phyloP scores from a whole-genome alignment of 768 basidiomycete genomes.

The Amanita muscaria region DNA sequence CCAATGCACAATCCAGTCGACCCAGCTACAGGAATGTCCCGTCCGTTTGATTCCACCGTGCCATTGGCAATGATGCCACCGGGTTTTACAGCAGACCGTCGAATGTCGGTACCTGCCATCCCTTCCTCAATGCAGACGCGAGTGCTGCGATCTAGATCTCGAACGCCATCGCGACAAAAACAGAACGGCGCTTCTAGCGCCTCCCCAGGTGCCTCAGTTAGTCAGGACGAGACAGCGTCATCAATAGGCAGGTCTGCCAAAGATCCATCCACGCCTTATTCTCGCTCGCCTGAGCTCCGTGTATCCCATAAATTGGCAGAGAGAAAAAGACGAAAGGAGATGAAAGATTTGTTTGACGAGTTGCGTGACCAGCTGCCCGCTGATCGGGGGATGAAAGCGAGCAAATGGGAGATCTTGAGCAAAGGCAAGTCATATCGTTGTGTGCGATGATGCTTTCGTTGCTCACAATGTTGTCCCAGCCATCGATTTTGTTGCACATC shows the following conservation, averaged over 20 bases:
- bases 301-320: slow-evolving; percentile 97
- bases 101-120: slow-evolving; percentile 53
- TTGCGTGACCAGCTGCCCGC: slow-evolving; percentile 87
- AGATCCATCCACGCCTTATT: slow-evolving; percentile 73
- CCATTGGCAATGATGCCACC: slow-evolving; percentile 49
- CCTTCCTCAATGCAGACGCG: slow-evolving; percentile 26
- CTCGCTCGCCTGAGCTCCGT: slow-evolving; percentile 88
- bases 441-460: slow-evolving; percentile 8
- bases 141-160: slow-evolving; percentile 56
- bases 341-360: slow-evolving; percentile 98
- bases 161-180: slow-evolving; percentile 59
- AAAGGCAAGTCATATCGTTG: slow-evolving; percentile 54
- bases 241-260: slow-evolving; percentile 33
- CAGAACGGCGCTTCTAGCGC: slow-evolving; percentile 32
- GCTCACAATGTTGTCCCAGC: slow-evolving; percentile 33
- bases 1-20: slow-evolving; percentile 38
- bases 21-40: slow-evolving; percentile 31
- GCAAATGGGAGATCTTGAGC: slow-evolving; percentile 98
- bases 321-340: slow-evolving; percentile 93
- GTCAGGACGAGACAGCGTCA: slow-evolving; percentile 37
- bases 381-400: slow-evolving; percentile 90
- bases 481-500: slow-evolving; percentile 76
- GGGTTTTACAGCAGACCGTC: slow-evolving; percentile 53
- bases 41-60: slow-evolving; percentile 40
- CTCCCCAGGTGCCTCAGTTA: slow-evolving; percentile 29